Conservation (phyloP, 2,329 filamentous ascomycete species). For the Sporothrix sp. region DNA sequence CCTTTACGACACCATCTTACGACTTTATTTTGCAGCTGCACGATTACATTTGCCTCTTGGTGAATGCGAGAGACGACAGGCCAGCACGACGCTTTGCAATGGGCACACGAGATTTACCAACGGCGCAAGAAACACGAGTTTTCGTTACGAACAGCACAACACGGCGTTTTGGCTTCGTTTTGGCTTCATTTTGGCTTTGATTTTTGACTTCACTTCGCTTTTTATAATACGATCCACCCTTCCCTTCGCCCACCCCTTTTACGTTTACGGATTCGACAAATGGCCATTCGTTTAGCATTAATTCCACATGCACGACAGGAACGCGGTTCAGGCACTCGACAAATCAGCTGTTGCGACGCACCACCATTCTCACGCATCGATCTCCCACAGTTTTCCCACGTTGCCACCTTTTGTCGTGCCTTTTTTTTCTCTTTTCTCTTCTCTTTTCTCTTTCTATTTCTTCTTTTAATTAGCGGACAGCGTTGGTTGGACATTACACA, state of each 20-base stretch:
- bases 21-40: no score
- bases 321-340: neutral
- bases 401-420: neutral
- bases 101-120: neutral
- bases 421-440: neutral
- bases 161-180: slow-evolving; percentile 4
- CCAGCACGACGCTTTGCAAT: neutral
- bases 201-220: neutral
- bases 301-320: neutral
- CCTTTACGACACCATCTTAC: neutral
- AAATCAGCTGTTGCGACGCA: neutral
- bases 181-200: neutral
- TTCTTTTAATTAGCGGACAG: neutral
- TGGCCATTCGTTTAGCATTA: neutral
- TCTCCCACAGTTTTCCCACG: neutral
- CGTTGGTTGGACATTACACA: neutral
- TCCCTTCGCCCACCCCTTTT: neutral
- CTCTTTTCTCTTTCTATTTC: slow-evolving; percentile 1
- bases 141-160: neutral
- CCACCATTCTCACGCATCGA: no score
- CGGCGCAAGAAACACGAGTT: neutral
- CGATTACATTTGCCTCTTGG: no score
- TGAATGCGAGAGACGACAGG: neutral
- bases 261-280: neutral
- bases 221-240: neutral